These are phyloP conservation scores for Staphylotrichum longicolle DNA, from an alignment of 495 filamentous ascomycete species.

Conservation along the genomic window DNA sequence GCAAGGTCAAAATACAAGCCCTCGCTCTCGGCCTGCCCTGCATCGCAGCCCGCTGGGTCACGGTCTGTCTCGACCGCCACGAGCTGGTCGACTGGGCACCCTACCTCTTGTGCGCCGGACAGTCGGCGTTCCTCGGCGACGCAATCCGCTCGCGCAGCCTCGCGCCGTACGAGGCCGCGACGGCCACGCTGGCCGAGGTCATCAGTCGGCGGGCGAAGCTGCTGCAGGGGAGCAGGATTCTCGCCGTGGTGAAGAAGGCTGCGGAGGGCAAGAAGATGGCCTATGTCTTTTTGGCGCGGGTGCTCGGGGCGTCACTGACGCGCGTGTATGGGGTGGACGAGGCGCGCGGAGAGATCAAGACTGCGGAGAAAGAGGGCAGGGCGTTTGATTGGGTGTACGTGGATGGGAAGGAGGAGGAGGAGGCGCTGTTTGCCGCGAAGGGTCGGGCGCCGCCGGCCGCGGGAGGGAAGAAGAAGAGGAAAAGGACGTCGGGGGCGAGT, in stretches of 20 bases:
- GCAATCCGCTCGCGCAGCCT: slow-evolving; percentile 74
- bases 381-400: slow-evolving; percentile 81
- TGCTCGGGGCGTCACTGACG: slow-evolving; percentile 69
- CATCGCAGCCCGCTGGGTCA: slow-evolving; percentile 75
- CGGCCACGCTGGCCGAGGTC: slow-evolving; percentile 55
- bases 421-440: slow-evolving; percentile 25
- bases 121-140: slow-evolving; percentile 71
- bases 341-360: slow-evolving; percentile 55
- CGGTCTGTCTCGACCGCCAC: slow-evolving; percentile 61
- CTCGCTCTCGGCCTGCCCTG: slow-evolving; percentile 87
- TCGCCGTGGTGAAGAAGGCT: slow-evolving; percentile 71
- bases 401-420: slow-evolving; percentile 47
- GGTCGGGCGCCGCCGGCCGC: slow-evolving; percentile 18
- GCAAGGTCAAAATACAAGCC: slow-evolving; percentile 92
- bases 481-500: slow-evolving; percentile 38
- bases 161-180: slow-evolving; percentile 54
- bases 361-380: slow-evolving; percentile 46
- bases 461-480: slow-evolving; percentile 41
- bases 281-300: slow-evolving; percentile 70
- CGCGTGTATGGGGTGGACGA: slow-evolving; percentile 63
- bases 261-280: slow-evolving; percentile 56
- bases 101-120: slow-evolving; percentile 84
- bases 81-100: slow-evolving; percentile 68
- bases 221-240: slow-evolving; percentile 63
- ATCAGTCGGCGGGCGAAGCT: slow-evolving; percentile 59